Base-by-base conservation (phyloP, 2,329 filamentous ascomycete species). In the Trichoderma atroviride region DNA sequence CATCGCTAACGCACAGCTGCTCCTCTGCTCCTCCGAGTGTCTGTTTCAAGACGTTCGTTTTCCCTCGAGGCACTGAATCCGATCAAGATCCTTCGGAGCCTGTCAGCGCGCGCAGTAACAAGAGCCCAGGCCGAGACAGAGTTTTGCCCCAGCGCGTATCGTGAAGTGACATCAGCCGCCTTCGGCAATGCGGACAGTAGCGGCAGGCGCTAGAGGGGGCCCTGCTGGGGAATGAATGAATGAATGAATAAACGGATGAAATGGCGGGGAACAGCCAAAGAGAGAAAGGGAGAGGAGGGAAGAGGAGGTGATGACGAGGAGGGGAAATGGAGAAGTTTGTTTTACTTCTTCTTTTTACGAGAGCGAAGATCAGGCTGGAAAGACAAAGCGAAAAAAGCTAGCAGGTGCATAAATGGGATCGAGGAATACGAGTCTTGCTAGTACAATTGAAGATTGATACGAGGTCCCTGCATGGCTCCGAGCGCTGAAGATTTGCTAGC, bases 151-250 rank as follows among this genome's bases (percentile, higher is more conserved):
- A 50, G 35, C 40, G 40, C 24, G 61, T 55, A 52, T 64, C 61
- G 47, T 35, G 0, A 35, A 35, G 33, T 53, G 47, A 55, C 61
- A 37, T 55, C 47, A 64, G 61, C 61, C 61, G 47, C 47, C 61
- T 47, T 64, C 61, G 47, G 24, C 47, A 35, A 64, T 64, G 47
- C 47, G 47, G 61, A 50, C 61, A 43, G 47, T 27, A 64, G 55
- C 27, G 22, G n/a, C 47, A 31, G 47, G 61, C 61, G 47, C 61
- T 64, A 55, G 47, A 53, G 14, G 40, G 14, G 59, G 22, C 37
- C 37, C n/a, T 52, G 61, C 47, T 64, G 50, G 43, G 59, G 59
- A 62, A 62, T 52, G 59, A 62, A 47, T 47, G 59, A 62, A 47
- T 47, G 47, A 29, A 50, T 10, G 14, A 27, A 27, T 3, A 55